These are phyloP conservation scores for Coccinonectria pachysandricola DNA, from an alignment of 2,329 filamentous ascomycete genomes.

Conservation along the genomic window DNA sequence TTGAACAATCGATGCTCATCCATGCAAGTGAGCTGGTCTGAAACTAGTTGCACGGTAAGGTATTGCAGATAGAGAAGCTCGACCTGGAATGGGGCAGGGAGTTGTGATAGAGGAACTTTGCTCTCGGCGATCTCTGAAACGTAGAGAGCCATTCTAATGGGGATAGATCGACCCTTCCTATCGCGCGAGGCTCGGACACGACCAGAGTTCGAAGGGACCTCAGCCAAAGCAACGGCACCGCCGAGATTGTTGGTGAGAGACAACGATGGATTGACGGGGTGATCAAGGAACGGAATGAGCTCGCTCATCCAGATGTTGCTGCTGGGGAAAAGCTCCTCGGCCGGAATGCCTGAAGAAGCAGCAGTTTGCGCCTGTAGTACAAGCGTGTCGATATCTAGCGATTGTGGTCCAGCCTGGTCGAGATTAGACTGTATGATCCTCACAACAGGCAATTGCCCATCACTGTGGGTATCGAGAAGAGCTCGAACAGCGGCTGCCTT, in stretches of 20 bases:
- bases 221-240: constrained; percentile 57
- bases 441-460: constrained; percentile 34
- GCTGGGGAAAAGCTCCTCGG: constrained; percentile 51
- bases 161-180: constrained; percentile 57
- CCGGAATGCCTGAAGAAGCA: constrained; percentile 15
- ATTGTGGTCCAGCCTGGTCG: constrained; percentile 36
- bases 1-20: constrained; percentile 37
- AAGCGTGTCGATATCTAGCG: constrained; percentile 44
- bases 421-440: constrained; percentile 46
- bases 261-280: constrained; percentile 49
- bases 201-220: constrained; percentile 15
- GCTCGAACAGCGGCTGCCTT: constrained; percentile 33
- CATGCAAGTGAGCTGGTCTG: constrained; percentile 42
- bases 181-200: constrained; percentile 42
- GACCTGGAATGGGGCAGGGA: constrained; percentile 33
- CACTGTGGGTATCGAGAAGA: constrained; percentile 33
- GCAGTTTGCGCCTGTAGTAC: constrained; percentile 34
- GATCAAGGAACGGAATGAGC: constrained; percentile 43
- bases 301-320: constrained; percentile 54
- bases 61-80: constrained; percentile 43
- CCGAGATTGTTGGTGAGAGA: constrained; percentile 64
- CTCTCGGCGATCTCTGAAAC: constrained; percentile 45
- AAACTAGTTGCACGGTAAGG: constrained; percentile 39
- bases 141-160: constrained; percentile 68
- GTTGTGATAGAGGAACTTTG: constrained; percentile 26